Conservation (phyloP, 768 basidiomycete genomes). For the Leccinum ochraceum region DNA sequence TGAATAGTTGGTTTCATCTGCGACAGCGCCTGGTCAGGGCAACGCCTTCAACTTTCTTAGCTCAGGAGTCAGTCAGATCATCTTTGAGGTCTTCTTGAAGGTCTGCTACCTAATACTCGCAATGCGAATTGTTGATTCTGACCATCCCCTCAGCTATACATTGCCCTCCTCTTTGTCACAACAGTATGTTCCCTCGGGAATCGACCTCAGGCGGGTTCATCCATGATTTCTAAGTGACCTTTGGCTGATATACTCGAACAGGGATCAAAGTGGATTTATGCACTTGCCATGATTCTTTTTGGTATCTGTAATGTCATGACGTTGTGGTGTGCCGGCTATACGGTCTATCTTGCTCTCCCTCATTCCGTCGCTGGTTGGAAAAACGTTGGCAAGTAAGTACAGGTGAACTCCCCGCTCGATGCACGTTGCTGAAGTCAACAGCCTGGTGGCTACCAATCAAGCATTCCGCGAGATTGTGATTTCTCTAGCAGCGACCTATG, state of each 20-base stretch:
- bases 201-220: constrained; percentile 59
- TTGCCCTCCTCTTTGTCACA: constrained; percentile 79
- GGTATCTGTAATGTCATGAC: constrained; percentile 78
- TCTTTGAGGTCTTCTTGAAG: constrained; percentile 78
- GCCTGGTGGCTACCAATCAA: constrained; percentile 61
- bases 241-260: constrained; percentile 26
- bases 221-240: constrained; percentile 6
- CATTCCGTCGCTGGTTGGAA: constrained; percentile 76
- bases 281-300: constrained; percentile 72
- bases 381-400: constrained; percentile 63
- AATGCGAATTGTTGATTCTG: constrained; percentile 22
- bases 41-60: constrained; percentile 87
- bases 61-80: constrained; percentile 64
- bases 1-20: constrained; percentile 75
- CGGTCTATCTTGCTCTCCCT: constrained; percentile 82
- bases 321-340: constrained; percentile 89
- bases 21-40: constrained; percentile 52
- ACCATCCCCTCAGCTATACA: constrained; percentile 58
- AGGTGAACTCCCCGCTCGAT: background rate
- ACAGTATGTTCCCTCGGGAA: constrained; percentile 90
- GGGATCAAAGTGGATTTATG: constrained; percentile 88
- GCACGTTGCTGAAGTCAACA: constrained; percentile 34
- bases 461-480: constrained; percentile 85
- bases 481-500: constrained; percentile 74
- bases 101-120: constrained; percentile 19